A percentile compares a stretch with the other conserved stretches of the same genome.
Evolutionary conservation across 1,284 basidiomycete species (phyloP).

Genomic region (Coriolopsis trogii): DNA sequence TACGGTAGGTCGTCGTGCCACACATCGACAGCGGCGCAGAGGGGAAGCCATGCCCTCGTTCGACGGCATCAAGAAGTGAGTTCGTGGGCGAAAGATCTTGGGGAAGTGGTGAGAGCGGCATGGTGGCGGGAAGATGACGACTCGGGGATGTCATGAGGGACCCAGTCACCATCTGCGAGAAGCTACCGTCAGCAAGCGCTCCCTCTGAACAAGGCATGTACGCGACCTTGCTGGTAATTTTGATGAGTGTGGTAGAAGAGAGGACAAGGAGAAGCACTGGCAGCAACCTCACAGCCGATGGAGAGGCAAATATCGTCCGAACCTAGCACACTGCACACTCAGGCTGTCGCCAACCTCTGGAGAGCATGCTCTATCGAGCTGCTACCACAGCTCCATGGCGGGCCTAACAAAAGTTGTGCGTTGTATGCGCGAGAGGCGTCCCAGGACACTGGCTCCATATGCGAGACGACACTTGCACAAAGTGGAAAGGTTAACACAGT

Average conservation of each 20-base stretch:
- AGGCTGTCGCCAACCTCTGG: no score
- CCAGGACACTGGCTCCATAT: no score
- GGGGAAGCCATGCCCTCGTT: slow-evolving; percentile 6
- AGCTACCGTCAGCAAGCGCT: slow-evolving; percentile 14
- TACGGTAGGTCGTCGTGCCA: slow-evolving; percentile 19
- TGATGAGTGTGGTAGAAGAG: neutral
- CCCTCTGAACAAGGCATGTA: slow-evolving; percentile 20
- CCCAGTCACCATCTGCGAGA: slow-evolving; percentile 19
- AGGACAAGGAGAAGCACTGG: neutral
- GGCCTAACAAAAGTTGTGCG: no score
- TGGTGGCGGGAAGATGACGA: slow-evolving; percentile 13
- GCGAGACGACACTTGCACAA: no score
- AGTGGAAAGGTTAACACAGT: no score
- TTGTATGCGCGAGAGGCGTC: no score
- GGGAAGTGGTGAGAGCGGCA: slow-evolving; percentile 11
- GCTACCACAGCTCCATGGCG: no score
- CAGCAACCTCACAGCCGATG: no score
- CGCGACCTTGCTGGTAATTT: no score
- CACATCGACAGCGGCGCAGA: slow-evolving; percentile 15
- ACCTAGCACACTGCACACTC: no score
- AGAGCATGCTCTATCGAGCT: no score
- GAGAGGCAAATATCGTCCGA: no score
- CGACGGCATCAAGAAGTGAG: neutral
- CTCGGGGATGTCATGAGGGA: slow-evolving; percentile 16
- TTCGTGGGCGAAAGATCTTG: slow-evolving; percentile 3